These are phyloP conservation scores for Orychophragmus violaceus DNA, from an alignment of 345 rosid genomes.

Conservation along the genomic window DNA sequence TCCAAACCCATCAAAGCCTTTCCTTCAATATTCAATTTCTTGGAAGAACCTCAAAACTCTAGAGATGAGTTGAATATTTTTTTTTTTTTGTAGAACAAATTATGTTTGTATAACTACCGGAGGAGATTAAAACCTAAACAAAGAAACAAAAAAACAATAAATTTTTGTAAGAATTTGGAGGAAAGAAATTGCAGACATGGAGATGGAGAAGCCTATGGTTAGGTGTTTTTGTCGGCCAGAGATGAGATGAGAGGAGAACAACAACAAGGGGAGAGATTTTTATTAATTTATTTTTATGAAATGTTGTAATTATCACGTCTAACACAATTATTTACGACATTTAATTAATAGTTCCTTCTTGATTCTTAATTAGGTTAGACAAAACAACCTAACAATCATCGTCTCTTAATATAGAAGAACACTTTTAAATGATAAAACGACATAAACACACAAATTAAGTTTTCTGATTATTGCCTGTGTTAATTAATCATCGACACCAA, in stretches of 20 bases:
- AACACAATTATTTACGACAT: conserved; percentile 13
- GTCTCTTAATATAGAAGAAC: conserved; percentile 17
- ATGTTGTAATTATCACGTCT: conserved; percentile 15
- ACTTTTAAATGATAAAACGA: background rate
- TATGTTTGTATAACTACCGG: background rate
- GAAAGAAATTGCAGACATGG: conserved; percentile 13
- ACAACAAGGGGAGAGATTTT: background rate
- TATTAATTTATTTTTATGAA: background rate
- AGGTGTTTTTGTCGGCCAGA: conserved; percentile 29
- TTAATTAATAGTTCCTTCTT: background rate
- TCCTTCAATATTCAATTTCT: conserved; percentile 6
- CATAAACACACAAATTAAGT: background rate
- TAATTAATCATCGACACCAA: background rate
- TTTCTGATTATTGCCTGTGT: background rate
- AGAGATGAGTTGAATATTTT: background rate
- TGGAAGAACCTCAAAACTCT: conserved; percentile 18
- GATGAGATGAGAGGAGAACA: conserved; percentile 6
- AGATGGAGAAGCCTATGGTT: conserved; percentile 24
- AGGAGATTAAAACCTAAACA: conserved; percentile 2
- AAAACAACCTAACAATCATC: background rate
- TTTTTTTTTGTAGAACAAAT: background rate
- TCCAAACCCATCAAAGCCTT: conserved; percentile 12
- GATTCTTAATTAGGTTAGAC: too few relatives aligned
- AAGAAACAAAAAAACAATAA: background rate
- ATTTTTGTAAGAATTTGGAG: conserved; percentile 12